A percentile compares a stretch with the other conserved stretches of the same genome.
Conservation (phyloP, 352 stramenopile genomes). For the Aphanomyces astaci region DNA sequence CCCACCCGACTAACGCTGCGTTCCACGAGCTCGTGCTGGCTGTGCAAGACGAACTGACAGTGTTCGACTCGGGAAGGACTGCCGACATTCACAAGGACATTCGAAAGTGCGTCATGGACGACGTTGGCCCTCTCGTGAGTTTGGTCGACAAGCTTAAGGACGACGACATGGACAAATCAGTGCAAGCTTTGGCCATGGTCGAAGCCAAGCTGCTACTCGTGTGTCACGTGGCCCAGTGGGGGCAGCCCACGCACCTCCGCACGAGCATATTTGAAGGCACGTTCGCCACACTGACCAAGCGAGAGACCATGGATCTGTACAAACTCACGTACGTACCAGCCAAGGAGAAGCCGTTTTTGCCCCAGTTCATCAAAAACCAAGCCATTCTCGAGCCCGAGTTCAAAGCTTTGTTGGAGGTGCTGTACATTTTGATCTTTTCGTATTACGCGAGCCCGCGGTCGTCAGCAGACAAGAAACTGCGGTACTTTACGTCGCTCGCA, state of each 20-base stretch:
- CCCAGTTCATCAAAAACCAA: conserved; percentile 14
- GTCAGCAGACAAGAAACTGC: conserved; percentile 2
- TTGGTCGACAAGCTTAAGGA: conserved; percentile 5
- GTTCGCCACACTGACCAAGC: not conserved
- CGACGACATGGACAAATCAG: not conserved
- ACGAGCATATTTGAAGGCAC: conserved; percentile 15
- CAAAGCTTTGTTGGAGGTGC: conserved; percentile 14
- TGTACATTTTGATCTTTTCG: conserved; percentile 15
- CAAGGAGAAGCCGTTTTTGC: conserved; percentile 22
- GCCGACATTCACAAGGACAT: conserved; percentile 20
- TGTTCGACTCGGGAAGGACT: not conserved
- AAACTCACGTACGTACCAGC: conserved; percentile 1
- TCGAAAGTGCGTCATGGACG: conserved; percentile 13
- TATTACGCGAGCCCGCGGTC: conserved; percentile 1
- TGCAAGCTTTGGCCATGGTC: no score
- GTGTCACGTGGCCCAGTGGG: conserved; percentile 10
- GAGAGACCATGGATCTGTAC: conserved; percentile 1
- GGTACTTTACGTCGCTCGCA: not conserved
- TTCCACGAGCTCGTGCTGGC: conserved; percentile 7
- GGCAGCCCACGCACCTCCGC: not conserved
- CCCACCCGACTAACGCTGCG: not conserved
- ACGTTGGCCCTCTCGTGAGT: not conserved
- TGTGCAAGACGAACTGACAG: conserved; percentile 6
- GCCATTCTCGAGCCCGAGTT: conserved; percentile 5
- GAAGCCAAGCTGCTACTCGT: conserved; percentile 9